Conservation (phyloP, 108 stramenopile genomes). For the Stephanodiscus minutulus region DNA sequence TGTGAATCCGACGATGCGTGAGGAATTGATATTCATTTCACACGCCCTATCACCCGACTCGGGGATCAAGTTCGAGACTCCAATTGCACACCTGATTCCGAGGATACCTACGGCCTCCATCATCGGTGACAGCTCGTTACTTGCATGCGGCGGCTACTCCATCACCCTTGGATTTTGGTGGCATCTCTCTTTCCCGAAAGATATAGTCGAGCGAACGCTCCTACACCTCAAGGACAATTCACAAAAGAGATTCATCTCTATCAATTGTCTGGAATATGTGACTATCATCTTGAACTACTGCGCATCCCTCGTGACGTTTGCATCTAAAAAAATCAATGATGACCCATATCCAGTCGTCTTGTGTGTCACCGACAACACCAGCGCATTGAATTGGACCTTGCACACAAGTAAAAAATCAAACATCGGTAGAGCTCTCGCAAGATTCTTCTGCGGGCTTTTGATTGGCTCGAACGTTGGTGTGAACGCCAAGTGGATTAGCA, state of each 20-base stretch:
- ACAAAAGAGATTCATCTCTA: background rate
- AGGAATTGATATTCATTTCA: constrained; percentile 8
- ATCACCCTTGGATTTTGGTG: constrained; percentile 11
- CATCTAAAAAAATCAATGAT: background rate
- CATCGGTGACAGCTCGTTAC: background rate
- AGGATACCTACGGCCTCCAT: background rate
- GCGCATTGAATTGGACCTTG: constrained; percentile 7
- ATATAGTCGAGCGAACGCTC: constrained; percentile 1
- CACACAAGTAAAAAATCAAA: constrained; percentile 11
- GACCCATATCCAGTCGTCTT: background rate
- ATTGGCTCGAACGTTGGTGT: constrained; percentile 16
- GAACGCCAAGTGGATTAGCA: constrained; percentile 11
- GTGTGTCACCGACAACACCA: constrained; percentile 12
- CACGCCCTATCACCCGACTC: background rate
- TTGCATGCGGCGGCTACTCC: background rate
- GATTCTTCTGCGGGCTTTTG: constrained; percentile 14
- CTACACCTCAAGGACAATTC: background rate
- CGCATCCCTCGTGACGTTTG: constrained; percentile 4
- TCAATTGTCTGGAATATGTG: constrained; percentile 22
- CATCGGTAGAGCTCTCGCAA: constrained; percentile 17
- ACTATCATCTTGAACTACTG: constrained; percentile 17
- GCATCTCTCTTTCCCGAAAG: constrained; percentile 16
- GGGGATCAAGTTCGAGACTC: background rate
- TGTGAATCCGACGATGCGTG: constrained; percentile 14
- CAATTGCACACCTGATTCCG: constrained; percentile 5